These are phyloP conservation scores for Scheffersomyces insectosa DNA, from an alignment of 1,139 yeast genomes.

Conservation along the genomic window DNA sequence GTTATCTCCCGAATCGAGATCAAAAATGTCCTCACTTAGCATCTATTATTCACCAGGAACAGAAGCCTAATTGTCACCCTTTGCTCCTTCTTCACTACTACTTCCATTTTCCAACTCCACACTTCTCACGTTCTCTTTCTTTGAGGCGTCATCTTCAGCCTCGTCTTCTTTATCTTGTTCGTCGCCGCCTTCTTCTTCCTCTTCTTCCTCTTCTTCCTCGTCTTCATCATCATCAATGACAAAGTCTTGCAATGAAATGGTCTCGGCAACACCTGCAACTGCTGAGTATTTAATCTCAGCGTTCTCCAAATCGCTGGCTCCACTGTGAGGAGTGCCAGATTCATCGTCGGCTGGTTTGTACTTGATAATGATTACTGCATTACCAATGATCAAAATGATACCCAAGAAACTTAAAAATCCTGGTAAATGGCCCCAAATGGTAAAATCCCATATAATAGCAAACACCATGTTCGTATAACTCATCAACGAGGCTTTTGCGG, in stretches of 20 bases:
- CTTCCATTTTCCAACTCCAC: no score
- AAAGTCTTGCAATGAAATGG: conserved; percentile 18
- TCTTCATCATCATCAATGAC: conserved; percentile 18
- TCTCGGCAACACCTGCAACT: conserved; percentile 10
- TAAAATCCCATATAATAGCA: conserved; percentile 75
- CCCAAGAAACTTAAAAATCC: conserved; percentile 70
- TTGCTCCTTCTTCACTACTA: no score
- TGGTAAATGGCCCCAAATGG: conserved; percentile 75
- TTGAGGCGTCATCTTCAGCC: no score
- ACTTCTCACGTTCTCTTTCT: no score
- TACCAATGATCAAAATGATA: conserved; percentile 61
- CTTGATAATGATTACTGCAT: conserved; percentile 62
- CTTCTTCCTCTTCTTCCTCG: conserved; percentile 9
- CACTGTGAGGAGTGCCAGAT: not conserved
- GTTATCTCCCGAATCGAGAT: no score
- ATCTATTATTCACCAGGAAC: no score
- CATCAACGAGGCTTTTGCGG: conserved; percentile 76
- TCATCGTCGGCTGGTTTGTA: conserved; percentile 40
- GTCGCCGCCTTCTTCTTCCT: not conserved
- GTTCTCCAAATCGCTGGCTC: conserved; percentile 1
- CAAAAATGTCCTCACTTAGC: no score
- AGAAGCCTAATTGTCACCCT: no score
- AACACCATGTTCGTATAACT: conserved; percentile 74
- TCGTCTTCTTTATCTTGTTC: no score
- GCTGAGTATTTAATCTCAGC: conserved; percentile 5